phyloP scores from a whole-genome alignment of 2,329 filamentous ascomycete species.

The Scedosporium dehoogii region DNA sequence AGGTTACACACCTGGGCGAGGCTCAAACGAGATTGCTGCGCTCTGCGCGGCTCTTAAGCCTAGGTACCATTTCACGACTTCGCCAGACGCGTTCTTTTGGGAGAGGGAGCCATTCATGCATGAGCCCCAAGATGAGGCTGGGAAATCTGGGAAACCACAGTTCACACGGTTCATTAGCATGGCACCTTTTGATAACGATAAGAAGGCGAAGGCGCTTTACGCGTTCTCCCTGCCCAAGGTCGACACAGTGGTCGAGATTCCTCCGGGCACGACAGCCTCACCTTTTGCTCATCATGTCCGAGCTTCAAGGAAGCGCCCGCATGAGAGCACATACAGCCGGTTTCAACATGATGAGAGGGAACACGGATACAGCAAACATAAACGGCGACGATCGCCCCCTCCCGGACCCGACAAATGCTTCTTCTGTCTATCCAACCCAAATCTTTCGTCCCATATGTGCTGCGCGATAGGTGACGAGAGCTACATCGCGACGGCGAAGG shows the following conservation, averaged over 20 bases:
- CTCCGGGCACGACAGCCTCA: constrained; percentile 63
- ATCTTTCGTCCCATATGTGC: constrained; percentile 77
- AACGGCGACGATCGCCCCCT: constrained; percentile 43
- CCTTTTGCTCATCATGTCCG: constrained; percentile 50
- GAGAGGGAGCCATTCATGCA: constrained; percentile 92
- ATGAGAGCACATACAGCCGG: constrained; percentile 41
- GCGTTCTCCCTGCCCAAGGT: constrained; percentile 63
- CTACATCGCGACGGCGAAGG: constrained; percentile 88
- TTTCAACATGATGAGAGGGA: constrained; percentile 39
- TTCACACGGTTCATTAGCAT: constrained; percentile 88
- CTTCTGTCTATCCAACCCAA: constrained; percentile 87
- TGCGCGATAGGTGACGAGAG: constrained; percentile 78
- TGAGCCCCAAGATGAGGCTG: constrained; percentile 28
- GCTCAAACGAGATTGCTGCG: constrained; percentile 63
- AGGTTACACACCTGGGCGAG: constrained; percentile 12
- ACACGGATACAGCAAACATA: constrained; percentile 32
- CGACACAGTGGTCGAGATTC: constrained; percentile 50
- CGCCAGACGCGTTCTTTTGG: constrained; percentile 58
- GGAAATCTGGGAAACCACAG: constrained; percentile 13
- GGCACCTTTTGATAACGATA: constrained; percentile 63
- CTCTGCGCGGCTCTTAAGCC: constrained; percentile 73
- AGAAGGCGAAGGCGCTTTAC: constrained; percentile 73
- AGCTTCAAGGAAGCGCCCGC: constrained; percentile 40
- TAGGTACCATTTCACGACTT: constrained; percentile 79
- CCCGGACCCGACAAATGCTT: constrained; percentile 75